Evolutionary conservation across 1,284 basidiomycete genomes (phyloP).

Genomic region (Sphaerobolus stellatus): DNA sequence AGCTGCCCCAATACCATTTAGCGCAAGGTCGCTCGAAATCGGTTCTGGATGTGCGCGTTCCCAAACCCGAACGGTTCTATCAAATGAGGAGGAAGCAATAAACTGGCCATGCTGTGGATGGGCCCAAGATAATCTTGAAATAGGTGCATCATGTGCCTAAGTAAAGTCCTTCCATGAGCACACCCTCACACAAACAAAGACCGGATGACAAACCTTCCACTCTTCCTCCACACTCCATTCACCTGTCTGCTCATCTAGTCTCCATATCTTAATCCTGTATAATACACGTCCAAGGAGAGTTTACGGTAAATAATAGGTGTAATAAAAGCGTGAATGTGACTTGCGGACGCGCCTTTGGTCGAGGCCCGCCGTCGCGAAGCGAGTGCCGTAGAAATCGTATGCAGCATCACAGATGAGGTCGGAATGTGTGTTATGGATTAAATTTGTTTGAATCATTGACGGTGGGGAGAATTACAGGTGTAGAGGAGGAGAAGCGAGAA

Average conservation of each 20-base stretch:
- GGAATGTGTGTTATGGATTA: slow-evolving; percentile 70
- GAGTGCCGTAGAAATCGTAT: slow-evolving; percentile 88
- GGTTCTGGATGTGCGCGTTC: slow-evolving; percentile 55
- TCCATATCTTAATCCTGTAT: slow-evolving; percentile 81
- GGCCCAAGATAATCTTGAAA: slow-evolving; percentile 82
- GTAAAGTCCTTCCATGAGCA: slow-evolving; percentile 11
- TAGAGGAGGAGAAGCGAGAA: too few relatives aligned
- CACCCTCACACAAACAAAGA: not conserved
- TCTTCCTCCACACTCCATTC: slow-evolving; percentile 78
- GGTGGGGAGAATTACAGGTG: not conserved
- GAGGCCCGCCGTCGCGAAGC: slow-evolving; percentile 72
- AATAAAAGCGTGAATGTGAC: slow-evolving; percentile 13
- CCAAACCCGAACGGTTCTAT: slow-evolving; percentile 89
- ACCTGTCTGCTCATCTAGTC: slow-evolving; percentile 65
- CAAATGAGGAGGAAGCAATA: slow-evolving; percentile 82
- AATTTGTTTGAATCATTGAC: slow-evolving; percentile 69
- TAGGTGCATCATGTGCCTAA: slow-evolving; percentile 86
- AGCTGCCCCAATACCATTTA: slow-evolving; percentile 35
- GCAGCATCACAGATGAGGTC: slow-evolving; percentile 81
- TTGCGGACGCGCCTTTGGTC: slow-evolving; percentile 62
- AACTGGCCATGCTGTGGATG: slow-evolving; percentile 87
- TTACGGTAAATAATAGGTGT: slow-evolving; percentile 31
- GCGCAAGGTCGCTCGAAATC: slow-evolving; percentile 35
- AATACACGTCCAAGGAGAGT: slow-evolving; percentile 26
- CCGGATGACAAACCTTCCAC: slow-evolving; percentile 69